These are phyloP conservation scores for Exophiala aquamarina DNA, from an alignment of 2,329 filamentous ascomycete species.

Conservation along the genomic window DNA sequence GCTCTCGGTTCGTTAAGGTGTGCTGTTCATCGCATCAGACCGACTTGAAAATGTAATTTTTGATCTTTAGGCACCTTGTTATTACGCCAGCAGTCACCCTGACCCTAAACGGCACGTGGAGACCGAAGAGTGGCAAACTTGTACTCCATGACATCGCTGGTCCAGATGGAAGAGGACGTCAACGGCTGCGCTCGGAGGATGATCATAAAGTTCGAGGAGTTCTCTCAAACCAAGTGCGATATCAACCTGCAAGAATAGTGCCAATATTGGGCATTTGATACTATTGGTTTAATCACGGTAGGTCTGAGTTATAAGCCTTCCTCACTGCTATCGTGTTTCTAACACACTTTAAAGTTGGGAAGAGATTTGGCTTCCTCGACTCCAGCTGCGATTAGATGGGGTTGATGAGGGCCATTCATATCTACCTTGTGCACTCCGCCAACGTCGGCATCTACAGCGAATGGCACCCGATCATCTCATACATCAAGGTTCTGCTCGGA, in stretches of 20 bases:
- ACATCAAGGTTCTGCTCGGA: constrained; percentile 31
- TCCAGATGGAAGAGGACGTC: constrained; percentile 65
- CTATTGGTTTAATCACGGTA: constrained; percentile 34
- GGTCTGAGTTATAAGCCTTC: too few relatives aligned
- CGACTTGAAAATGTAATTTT: too few relatives aligned
- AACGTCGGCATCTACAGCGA: constrained; percentile 42
- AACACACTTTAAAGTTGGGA: constrained; percentile 28
- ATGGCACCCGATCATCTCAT: constrained; percentile 32
- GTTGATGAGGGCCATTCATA: constrained; percentile 37
- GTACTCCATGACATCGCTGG: constrained; percentile 42
- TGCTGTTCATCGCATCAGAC: too few relatives aligned
- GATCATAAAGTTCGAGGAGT: constrained; percentile 25
- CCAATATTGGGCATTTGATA: constrained; percentile 39
- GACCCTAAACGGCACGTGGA: constrained; percentile 73
- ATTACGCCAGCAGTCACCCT: constrained; percentile 65
- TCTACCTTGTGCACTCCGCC: constrained; percentile 36
- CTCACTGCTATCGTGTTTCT: constrained; percentile 10
- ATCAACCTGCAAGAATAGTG: constrained; percentile 38
- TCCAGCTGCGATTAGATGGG: constrained; percentile 32
- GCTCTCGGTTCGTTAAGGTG: constrained; percentile 78
- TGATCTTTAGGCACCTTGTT: too few relatives aligned
- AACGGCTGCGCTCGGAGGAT: constrained; percentile 64
- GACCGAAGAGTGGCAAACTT: constrained; percentile 68
- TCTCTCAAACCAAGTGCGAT: too few relatives aligned
- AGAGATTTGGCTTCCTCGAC: constrained; percentile 33